Evolutionary conservation across 805 yeast species (phyloP), one percentile per base, ranked within the genome.

Genomic region (Ogataea paradorogensis): DNA sequence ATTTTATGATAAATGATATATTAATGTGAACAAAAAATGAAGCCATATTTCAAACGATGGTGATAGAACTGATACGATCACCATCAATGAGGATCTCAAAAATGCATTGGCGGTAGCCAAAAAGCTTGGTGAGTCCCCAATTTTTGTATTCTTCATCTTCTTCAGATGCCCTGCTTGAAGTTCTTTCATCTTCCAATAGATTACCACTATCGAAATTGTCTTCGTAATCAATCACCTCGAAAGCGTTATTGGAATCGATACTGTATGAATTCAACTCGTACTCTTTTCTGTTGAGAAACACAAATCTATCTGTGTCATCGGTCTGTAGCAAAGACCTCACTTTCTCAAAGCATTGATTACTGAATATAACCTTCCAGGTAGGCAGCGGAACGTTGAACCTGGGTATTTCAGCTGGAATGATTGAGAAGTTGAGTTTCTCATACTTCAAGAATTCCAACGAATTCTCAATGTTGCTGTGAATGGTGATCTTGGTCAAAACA

Each of bases 401-500:
- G 25, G 25, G 20, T 18, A 18, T 18, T 18, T 18, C 20, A 6
- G 4, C 6, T 18, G 6, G 6, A 18, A 18, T 18, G 25, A 23
- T 7, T 3, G n/a, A 18, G 25, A 53, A 73, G 37, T 67, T 64
- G 44, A 80, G 68, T 43, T 66, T 65, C 47, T 71, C 71, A 69
- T 81, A 79, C 37, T 66, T 73, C 61, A 75, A 67, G 52, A 79
- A 79, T 34, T 71, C 73, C 20, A 73, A 58, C 3, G 76, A 67
- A 47, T 73, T 75, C n/a, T 73, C 64, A 4, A 70, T 64, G 25
- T 81, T 82, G 45, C 68, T 68, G 52, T 79, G 84, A 8, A 76
- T 27, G 1, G 76, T 63, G 3, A 79, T 43, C 43, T 77, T 78
- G 27, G 61, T 62, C 14, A 78, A 59, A 1, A 62, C 53, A 4